Evolutionary conservation across 768 basidiomycete genomes (phyloP), one percentile per base, ranked within the genome.

Genomic region (Butyriboletus loyo): DNA sequence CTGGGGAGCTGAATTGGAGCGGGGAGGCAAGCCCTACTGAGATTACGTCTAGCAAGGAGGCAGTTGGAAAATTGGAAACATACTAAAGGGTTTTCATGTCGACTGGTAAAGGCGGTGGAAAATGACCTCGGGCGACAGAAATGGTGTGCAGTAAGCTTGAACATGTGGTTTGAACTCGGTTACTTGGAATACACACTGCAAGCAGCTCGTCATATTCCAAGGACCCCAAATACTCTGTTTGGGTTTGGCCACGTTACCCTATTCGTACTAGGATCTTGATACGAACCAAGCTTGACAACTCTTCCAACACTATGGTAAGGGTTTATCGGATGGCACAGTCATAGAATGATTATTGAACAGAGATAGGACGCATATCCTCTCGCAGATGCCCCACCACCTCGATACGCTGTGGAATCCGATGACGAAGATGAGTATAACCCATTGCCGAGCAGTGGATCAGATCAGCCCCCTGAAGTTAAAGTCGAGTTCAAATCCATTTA

Each of bases 381-480:
- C 19, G 76, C 75, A 52, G 84, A 85, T 60, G 71, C 72, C 44
- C 69, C 72, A 4, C 82, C 85, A 2, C 81, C 85, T 32, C 77
- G 85, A 49, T 75, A 86, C 54, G 79, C 79, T 34, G 68, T 85
- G 44, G 85, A 86, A 60, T 85, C 83, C 5, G 85, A 86, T 54
- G 83, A 85, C n/a, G 83, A 84, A 53, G 84, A 86, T 46, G 83
- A 85, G 59, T 73, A 74, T 54, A 78, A 79, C 48, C 79, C 79
- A 14, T 63, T 76, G 3, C 30, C 51, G 24, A 38, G 43, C n/a
- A n/a, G n/a, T n/a, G 21, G 15, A 19, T 39, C 58, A 46, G 52
- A 60, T 53, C 57, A 40, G 13, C 56, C 24, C 21, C 53, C 37
- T 39, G 57, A 61, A 44, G 49, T 55, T 56, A 41, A 72, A 31